Conservation (phyloP, 495 filamentous ascomycete genomes). For the Xylaria flabelliformis region DNA sequence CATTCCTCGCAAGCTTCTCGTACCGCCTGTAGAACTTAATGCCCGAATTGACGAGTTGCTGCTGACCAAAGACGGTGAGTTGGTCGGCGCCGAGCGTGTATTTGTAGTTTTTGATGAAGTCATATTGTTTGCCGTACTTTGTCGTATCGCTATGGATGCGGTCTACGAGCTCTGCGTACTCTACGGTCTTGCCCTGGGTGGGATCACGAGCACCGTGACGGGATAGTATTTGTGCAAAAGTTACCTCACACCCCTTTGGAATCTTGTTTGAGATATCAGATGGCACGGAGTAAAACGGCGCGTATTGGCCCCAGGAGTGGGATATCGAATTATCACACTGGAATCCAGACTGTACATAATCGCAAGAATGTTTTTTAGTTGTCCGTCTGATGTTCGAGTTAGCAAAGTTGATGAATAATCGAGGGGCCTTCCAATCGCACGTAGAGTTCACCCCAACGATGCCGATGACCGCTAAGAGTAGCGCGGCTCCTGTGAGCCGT, state of each 20-base stretch:
- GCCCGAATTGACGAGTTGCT: conserved; percentile 77
- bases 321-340: conserved; percentile 59
- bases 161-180: conserved; percentile 63
- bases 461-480: conserved; percentile 23
- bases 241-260: conserved; percentile 70
- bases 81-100: conserved; percentile 79
- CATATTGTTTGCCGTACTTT: conserved; percentile 61
- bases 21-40: conserved; percentile 76
- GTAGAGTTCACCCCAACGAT: conserved; percentile 17
- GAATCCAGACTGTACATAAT: conserved; percentile 66
- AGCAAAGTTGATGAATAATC: background rate
- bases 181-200: conserved; percentile 64
- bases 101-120: conserved; percentile 70
- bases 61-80: conserved; percentile 73
- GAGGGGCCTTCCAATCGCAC: conserved; percentile 3
- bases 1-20: conserved; percentile 55
- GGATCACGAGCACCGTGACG: conserved; percentile 87
- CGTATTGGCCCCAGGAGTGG: conserved; percentile 86
- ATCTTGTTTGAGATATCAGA: conserved; percentile 63
- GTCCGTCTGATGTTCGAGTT: conserved; percentile 24
- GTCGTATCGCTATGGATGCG: conserved; percentile 65
- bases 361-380: conserved; percentile 54
- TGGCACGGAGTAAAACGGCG: conserved; percentile 76
- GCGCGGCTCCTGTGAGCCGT: conserved; percentile 18
- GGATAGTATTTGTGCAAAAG: conserved; percentile 79